Evolutionary conservation across 2,329 filamentous ascomycete genomes (phyloP).

Genomic region (Nigrospora osmanthi): DNA sequence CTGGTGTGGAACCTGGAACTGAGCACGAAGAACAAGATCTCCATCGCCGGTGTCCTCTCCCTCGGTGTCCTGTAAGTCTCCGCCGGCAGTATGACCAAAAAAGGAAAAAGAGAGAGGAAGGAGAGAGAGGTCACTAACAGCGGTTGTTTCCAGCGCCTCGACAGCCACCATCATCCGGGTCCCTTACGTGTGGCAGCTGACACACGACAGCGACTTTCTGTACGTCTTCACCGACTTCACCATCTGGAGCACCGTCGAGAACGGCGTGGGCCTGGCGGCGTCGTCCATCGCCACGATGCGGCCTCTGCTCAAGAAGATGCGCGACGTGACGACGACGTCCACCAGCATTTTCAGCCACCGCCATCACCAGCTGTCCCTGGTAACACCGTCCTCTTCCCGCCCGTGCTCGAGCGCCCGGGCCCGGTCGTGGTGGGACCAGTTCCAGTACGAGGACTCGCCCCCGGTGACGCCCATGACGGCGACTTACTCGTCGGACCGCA

Average conservation of each 20-base stretch:
- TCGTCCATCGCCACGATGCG: conserved; percentile 28
- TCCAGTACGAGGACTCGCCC: too few relatives aligned
- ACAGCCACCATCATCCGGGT: conserved; percentile 33
- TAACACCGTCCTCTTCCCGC: too few relatives aligned
- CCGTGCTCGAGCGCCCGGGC: too few relatives aligned
- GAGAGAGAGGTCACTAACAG: background rate
- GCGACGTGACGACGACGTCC: conserved; percentile 1
- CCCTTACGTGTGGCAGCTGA: conserved; percentile 29
- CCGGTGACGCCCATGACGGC: too few relatives aligned
- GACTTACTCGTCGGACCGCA: too few relatives aligned
- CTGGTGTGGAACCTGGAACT: conserved; percentile 27
- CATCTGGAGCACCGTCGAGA: conserved; percentile 36
- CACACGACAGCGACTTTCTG: conserved; percentile 25
- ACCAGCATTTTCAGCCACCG: too few relatives aligned
- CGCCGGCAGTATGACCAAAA: too few relatives aligned
- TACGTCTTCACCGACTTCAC: conserved; percentile 32
- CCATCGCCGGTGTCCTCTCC: conserved; percentile 19
- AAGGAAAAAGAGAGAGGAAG: too few relatives aligned
- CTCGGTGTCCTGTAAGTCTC: conserved; percentile 28
- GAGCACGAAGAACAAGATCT: conserved; percentile 23
- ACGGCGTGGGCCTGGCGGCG: conserved; percentile 29
- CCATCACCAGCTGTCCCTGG: too few relatives aligned
- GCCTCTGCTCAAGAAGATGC: conserved; percentile 20
- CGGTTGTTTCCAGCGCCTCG: conserved; percentile 22
- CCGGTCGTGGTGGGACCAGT: too few relatives aligned